Percentiles rank a stretch among this genome's conserved stretches.
Evolutionary conservation across 2,329 filamentous ascomycete species (phyloP).

Genomic region (Aspergillus fumigatiaffinis): DNA sequence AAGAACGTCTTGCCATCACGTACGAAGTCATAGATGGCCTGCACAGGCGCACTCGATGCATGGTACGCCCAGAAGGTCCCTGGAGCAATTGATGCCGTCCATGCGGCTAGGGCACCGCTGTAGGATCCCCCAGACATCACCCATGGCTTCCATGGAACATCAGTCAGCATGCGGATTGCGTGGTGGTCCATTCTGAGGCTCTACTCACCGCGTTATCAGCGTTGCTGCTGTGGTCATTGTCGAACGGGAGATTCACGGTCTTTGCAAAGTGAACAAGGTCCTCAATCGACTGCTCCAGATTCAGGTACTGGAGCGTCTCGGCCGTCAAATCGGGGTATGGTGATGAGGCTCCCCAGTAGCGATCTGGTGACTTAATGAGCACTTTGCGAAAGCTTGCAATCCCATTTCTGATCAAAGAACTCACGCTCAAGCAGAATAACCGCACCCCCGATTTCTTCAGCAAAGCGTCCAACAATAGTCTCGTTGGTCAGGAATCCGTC

Average conservation of each 20-base stretch:
- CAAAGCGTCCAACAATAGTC: conserved; percentile 49
- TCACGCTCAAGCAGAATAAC: conserved; percentile 54
- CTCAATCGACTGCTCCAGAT: conserved; percentile 50
- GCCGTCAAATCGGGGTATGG: conserved; percentile 51
- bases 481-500: conserved; percentile 49
- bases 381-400: too few relatives aligned
- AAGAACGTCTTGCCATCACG: not conserved
- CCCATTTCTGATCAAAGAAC: conserved; percentile 10
- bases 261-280: conserved; percentile 54
- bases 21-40: conserved; percentile 53
- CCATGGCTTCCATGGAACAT: conserved; percentile 45
- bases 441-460: conserved; percentile 52
- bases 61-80: conserved; percentile 61
- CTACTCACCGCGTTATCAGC: conserved; percentile 43
- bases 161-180: not conserved
- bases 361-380: conserved; percentile 35
- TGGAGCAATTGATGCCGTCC: conserved; percentile 51
- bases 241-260: conserved; percentile 52
- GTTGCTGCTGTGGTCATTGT: conserved; percentile 45
- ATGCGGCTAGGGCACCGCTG: conserved; percentile 53
- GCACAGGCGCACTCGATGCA: conserved; percentile 53
- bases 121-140: conserved; percentile 56
- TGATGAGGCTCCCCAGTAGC: conserved; percentile 56
- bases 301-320: conserved; percentile 53
- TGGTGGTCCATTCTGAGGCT: fast-evolving